Evolutionary conservation across 2,329 filamentous ascomycete genomes (phyloP), one percentile per base, ranked within the genome.

Genomic region (Colletotrichum coccodes): DNA sequence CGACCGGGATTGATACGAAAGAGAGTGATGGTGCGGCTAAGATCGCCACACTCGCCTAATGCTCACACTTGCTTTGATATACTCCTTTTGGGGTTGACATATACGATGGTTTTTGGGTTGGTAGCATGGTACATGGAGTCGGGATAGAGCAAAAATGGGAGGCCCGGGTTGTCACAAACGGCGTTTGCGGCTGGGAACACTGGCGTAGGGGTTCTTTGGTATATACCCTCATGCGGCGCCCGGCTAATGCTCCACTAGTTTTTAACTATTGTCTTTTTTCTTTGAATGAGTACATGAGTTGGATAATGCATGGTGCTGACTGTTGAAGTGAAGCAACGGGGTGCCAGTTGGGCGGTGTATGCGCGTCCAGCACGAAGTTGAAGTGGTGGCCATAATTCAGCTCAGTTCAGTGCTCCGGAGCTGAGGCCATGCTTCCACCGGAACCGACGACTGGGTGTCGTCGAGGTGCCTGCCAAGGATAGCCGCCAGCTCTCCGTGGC

Each of bases 101-200:
- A 42, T 9, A 47, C 28, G 42, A 38, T 53, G 21, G 36, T 42
- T 54, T 18, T 36, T 8, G 44, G 40, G 40, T 64, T 59, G 47
- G 60, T 54, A 53, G 61, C 66, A 68, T 68, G 34, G 30, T 60
- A 60, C 54, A 68, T n/a, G 66, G 66, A 68, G 66, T 66, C 54
- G 21, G 54, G 47, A 59, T 65, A 65, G 62, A 68, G 54, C 40
- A 60, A 66, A 64, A 56, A 60, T 28, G 53, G 52, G 40, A 64
- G 40, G 64, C 52, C 40, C 32, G 21, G 42, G 62, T 53, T 53
- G 23, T 50, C 11, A 65, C 64, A 56, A 34, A 38, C 9, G 66
- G 61, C 61, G 66, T 68, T 68, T 32, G 14, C 52, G 54, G 54
- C 47, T 49, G 54, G 46, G 64, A 38, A 56, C 61, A 68, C 64